A percentile compares a stretch with the other conserved stretches of the same genome.
These are phyloP conservation scores for Blastocystis sp. DNA, from an alignment of 352 stramenopile species.

Conservation along the genomic window DNA sequence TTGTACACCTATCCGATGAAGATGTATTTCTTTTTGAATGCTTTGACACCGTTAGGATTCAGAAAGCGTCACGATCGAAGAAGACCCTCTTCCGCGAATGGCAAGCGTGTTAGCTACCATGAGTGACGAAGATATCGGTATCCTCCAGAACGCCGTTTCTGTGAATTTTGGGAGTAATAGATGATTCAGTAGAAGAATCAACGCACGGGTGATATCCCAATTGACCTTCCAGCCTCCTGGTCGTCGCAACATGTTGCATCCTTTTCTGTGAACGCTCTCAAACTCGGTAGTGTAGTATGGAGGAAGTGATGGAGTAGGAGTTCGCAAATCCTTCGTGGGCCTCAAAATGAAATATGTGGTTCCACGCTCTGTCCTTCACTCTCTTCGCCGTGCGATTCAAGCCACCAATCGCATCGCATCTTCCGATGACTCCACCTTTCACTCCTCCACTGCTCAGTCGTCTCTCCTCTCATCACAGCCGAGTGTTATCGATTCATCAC, in stretches of 20 bases:
- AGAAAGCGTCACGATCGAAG: constrained; percentile 16
- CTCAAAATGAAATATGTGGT: not conserved
- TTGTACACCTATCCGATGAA: constrained; percentile 30
- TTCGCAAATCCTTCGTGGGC: not conserved
- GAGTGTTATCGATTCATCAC: too few relatives aligned
- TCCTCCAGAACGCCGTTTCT: not conserved
- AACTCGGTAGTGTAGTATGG: not conserved
- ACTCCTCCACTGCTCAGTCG: not conserved
- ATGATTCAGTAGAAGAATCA: constrained; percentile 12
- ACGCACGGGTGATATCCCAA: not conserved
- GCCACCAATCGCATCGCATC: not conserved
- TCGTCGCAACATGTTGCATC: not conserved
- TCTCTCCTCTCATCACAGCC: not conserved
- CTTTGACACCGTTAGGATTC: not conserved
- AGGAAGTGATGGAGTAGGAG: not conserved
- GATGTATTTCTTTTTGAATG: not conserved
- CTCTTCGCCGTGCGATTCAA: not conserved
- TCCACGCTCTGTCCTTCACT: not conserved
- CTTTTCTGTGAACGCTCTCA: not conserved
- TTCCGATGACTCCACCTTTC: not conserved
- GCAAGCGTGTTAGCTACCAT: not conserved
- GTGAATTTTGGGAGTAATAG: not conserved
- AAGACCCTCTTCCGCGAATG: constrained; percentile 38
- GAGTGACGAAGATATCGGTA: not conserved
- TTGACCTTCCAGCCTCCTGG: constrained; percentile 8